Evolutionary conservation across 148 eudicot genomes (phyloP).

Genomic region (Rhododendron kiyosumense): DNA sequence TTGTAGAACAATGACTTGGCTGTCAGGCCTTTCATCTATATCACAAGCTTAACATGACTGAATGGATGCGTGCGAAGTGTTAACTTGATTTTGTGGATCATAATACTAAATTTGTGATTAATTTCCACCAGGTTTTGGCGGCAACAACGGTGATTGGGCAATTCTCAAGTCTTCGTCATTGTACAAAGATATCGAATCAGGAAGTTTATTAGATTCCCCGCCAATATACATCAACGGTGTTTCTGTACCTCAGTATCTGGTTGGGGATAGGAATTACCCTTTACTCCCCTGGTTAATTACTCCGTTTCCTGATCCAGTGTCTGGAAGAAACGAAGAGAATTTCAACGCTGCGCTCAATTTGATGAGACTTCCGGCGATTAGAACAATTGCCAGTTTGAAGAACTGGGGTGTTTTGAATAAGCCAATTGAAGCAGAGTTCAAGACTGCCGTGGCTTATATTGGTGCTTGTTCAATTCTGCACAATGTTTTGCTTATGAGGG

Average conservation of each 20-base stretch:
- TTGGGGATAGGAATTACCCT: conserved; percentile 60
- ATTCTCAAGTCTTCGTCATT: conserved; percentile 57
- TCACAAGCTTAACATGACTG: background rate
- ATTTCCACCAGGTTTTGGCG: conserved; percentile 13
- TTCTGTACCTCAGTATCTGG: conserved; percentile 53
- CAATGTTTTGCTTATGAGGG: conserved; percentile 72
- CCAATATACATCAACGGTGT: conserved; percentile 26
- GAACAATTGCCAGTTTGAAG: conserved; percentile 62
- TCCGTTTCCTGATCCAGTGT: conserved; percentile 40
- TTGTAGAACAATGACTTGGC: background rate
- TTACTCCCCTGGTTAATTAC: conserved; percentile 71
- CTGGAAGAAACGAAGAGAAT: conserved; percentile 26
- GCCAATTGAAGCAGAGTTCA: conserved; percentile 53
- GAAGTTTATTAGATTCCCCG: conserved; percentile 32
- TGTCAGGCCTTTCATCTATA: background rate
- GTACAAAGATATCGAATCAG: conserved; percentile 52
- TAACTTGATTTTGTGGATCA: background rate
- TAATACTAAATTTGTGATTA: background rate
- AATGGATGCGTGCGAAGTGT: background rate
- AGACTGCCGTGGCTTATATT: conserved; percentile 65
- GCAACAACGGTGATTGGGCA: conserved; percentile 31
- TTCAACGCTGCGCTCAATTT: conserved; percentile 32
- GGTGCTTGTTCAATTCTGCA: conserved; percentile 93
- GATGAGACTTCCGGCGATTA: conserved; percentile 33
- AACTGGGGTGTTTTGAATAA: conserved; percentile 73